Evolutionary conservation across 1,284 basidiomycete species (phyloP), one percentile per base, ranked within the genome.

Genomic region (Grifola frondosa): DNA sequence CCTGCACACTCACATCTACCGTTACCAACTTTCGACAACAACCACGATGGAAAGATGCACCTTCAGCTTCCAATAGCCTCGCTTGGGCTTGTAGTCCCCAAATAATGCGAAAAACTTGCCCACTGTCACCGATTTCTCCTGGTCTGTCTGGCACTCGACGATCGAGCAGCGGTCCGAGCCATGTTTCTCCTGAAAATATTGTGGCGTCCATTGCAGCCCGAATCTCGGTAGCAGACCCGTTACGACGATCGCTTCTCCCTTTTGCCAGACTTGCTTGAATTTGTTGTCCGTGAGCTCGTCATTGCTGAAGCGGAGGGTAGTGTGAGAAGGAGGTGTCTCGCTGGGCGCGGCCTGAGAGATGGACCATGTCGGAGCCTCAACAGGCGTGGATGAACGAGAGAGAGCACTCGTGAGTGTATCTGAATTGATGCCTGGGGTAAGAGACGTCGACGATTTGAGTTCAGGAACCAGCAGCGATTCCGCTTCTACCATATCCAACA

Each of bases 61-160:
- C 40, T 42, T 42, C 5, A 42, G 26, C 43, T 36, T 45, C 23
- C 24, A 40, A 23, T 30, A 37, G 4, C n/a, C 20, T 15, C 21
- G 19, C 6, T 13, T 21, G 13, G n/a, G n/a, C n/a, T n/a, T n/a
- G n/a, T 37, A 37, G 36, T 37, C 30, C 20, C 33, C 40, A 22
- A 42, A 42, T 12, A 2, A 6, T 6, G 33, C 24, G 40, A 36
- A 42, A 30, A 42, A 42, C 21, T 26, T 9, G 7, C 10, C 11
- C 2, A 42, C 26, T 9, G 20, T 36, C 28, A n/a, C 23, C 33
- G 19, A 15, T 11, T 22, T 30, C 2, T 12, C 20, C 4, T 3
- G n/a, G 6, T 26, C 28, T 11, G 33, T 29, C 15, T 37, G 31
- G 21, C 40, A 42, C 17, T 42, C 40, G n/a, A 34, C 40, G 3